Conservation (phyloP, 768 basidiomycete genomes). For the Kondoa subrosea region DNA sequence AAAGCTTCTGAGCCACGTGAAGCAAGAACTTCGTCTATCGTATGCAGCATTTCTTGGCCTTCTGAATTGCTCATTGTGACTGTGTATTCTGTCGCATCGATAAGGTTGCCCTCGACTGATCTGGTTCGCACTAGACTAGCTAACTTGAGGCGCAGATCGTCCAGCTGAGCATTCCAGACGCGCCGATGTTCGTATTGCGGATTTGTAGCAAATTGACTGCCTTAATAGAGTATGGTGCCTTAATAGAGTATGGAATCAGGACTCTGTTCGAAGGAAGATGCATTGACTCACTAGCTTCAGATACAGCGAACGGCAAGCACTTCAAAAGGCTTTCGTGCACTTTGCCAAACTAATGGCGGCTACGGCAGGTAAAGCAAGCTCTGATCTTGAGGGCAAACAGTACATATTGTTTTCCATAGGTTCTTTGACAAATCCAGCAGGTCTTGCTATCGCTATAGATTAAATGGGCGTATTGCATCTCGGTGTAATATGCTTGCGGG, state of each 20-base stretch:
- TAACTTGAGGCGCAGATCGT: no score
- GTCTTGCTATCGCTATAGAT: neutral
- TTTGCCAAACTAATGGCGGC: neutral
- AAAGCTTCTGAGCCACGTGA: no score
- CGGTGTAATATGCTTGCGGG: neutral
- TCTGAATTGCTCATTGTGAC: no score
- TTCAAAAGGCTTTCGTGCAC: neutral
- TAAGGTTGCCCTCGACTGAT: no score
- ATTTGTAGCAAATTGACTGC: no score
- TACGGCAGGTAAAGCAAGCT: neutral
- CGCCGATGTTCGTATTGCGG: no score
- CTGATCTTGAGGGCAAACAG: neutral
- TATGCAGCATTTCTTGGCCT: no score
- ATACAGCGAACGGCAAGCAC: neutral
- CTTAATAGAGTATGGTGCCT: no score
- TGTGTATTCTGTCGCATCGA: no score
- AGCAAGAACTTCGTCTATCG: no score
- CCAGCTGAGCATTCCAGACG: no score
- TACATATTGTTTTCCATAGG: neutral
- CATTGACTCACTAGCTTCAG: neutral
- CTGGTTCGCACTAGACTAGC: no score
- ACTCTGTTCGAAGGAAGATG: neutral
- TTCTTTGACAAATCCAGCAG: neutral
- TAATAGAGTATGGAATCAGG: neutral
- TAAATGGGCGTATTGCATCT: neutral